phyloP scores from a whole-genome alignment of 1,284 basidiomycete genomes.

The Apiotrichum mycotoxinovorans region DNA sequence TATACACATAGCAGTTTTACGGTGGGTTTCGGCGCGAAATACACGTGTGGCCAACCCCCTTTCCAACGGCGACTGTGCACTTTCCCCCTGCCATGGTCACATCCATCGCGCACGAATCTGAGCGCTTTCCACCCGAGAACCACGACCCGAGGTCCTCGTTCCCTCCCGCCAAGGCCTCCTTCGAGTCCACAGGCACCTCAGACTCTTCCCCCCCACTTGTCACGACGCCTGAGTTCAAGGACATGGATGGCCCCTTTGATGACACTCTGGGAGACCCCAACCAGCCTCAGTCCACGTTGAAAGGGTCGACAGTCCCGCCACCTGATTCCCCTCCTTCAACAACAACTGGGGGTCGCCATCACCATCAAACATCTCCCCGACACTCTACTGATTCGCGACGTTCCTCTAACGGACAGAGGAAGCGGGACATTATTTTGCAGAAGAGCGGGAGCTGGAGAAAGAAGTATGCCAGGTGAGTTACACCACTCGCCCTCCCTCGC shows the following conservation, averaged over 20 bases:
- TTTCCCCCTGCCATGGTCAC: background rate
- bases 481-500: background rate
- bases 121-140: background rate
- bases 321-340: background rate
- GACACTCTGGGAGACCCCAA: background rate
- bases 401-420: constrained; percentile 1
- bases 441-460: constrained; percentile 29
- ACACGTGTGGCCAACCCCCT: background rate
- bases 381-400: background rate
- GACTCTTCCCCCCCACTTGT: constrained; percentile 5
- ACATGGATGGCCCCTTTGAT: constrained; percentile 3
- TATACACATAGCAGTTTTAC: background rate
- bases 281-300: background rate
- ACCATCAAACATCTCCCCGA: background rate
- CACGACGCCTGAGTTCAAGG: background rate
- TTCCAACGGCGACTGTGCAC: background rate
- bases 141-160: background rate
- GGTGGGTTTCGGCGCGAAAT: background rate
- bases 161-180: background rate
- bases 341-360: background rate
- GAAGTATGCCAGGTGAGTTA: constrained; percentile 40
- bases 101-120: background rate
- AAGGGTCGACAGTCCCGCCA: background rate
- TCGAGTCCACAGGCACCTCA: background rate
- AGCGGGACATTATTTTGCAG: constrained; percentile 7